phyloP scores from a whole-genome alignment of 495 filamentous ascomycete genomes.

The Neurospora sp. region DNA sequence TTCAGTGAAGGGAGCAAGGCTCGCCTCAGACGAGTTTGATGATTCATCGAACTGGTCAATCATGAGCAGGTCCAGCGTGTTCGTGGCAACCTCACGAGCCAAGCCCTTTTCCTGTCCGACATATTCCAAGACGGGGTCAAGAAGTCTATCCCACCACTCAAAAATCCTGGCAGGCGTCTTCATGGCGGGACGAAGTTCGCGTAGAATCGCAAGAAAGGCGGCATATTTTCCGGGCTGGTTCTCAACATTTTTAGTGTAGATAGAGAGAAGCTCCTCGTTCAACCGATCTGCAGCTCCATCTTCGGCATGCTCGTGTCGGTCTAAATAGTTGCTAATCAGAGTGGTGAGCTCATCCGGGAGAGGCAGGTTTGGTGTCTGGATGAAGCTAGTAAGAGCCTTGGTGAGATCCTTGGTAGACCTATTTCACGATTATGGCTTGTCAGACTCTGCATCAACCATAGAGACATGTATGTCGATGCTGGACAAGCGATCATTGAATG shows the following conservation, averaged over 20 bases:
- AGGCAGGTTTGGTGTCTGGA: conserved; percentile 42
- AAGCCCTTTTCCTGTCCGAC: conserved; percentile 48
- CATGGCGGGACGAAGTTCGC: conserved; percentile 48
- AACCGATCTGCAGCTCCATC: conserved; percentile 50
- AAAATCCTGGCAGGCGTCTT: conserved; percentile 40
- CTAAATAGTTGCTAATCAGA: conserved; percentile 51
- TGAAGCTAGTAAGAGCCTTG: conserved; percentile 45
- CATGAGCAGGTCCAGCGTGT: conserved; percentile 44
- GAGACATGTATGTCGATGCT: neutral
- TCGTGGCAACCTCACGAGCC: conserved; percentile 45
- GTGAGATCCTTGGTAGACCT: conserved; percentile 48
- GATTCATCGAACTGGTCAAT: conserved; percentile 49
- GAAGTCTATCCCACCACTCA: conserved; percentile 58
- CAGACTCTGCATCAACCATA: neutral
- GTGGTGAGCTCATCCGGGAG: conserved; percentile 51
- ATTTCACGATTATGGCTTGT: neutral
- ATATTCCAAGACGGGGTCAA: conserved; percentile 46
- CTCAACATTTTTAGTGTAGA: conserved; percentile 48
- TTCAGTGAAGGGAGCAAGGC: conserved; percentile 37
- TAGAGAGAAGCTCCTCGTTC: conserved; percentile 53
- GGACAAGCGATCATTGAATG: neutral
- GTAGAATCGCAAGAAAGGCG: conserved; percentile 50
- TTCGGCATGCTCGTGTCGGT: conserved; percentile 46
- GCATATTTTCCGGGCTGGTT: conserved; percentile 44
- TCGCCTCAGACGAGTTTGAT: conserved; percentile 22